Percentiles rank a stretch among this genome's conserved stretches.
Evolutionary conservation across 2,329 filamentous ascomycete species (phyloP).

Genomic region (Pseudocercospora eumusae): DNA sequence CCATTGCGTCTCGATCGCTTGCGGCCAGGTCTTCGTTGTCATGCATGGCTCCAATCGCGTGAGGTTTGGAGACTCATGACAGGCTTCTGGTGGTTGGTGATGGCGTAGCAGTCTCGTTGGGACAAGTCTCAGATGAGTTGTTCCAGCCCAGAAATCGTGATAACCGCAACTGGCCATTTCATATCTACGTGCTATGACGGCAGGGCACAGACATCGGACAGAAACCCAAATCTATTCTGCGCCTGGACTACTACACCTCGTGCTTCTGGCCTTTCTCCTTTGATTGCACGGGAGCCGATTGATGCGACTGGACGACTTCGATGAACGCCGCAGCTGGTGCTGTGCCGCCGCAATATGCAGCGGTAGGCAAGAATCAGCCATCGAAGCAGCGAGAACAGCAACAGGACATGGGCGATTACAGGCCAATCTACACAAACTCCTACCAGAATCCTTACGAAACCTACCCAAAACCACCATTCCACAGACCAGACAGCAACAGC

Average conservation of each 20-base stretch:
- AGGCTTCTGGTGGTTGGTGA: conserved; percentile 16
- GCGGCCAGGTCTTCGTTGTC: conserved; percentile 15
- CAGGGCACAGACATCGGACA: background rate
- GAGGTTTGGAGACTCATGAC: background rate
- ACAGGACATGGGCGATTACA: conserved; percentile 17
- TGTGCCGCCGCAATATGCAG: conserved; percentile 16
- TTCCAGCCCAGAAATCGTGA: conserved; percentile 8
- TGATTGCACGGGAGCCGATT: background rate
- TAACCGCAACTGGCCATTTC: conserved; percentile 10
- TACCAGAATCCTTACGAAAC: conserved; percentile 11
- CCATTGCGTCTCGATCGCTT: conserved; percentile 11
- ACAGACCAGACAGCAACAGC: conserved; percentile 17
- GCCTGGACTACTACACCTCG: conserved; percentile 1
- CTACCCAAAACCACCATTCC: background rate
- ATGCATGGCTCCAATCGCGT: conserved; percentile 9
- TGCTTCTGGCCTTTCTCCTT: background rate
- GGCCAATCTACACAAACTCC: conserved; percentile 18
- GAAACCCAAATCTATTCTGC: conserved; percentile 9
- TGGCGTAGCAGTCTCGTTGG: conserved; percentile 1
- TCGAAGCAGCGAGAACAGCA: conserved; percentile 2
- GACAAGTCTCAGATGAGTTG: conserved; percentile 7
- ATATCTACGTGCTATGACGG: conserved; percentile 3
- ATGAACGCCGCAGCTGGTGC: conserved; percentile 13
- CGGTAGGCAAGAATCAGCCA: background rate
- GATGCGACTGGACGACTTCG: conserved; percentile 1